Evolutionary conservation across 331 rosid species (phyloP).

Genomic region (Quercus lobata): DNA sequence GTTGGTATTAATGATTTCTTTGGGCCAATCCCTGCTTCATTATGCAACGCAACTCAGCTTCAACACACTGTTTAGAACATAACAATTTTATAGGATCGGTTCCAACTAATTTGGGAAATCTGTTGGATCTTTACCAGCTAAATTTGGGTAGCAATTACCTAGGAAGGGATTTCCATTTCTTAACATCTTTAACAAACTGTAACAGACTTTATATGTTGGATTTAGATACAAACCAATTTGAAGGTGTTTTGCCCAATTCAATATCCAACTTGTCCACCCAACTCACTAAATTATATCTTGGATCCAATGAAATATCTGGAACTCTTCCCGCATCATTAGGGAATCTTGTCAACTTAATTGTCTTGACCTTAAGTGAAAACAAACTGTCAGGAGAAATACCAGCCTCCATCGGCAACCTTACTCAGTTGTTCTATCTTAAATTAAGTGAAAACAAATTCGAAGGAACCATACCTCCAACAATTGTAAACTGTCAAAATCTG

Average conservation of each 20-base stretch:
- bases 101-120: constrained; percentile 12
- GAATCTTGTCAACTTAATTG: no score
- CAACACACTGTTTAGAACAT: not conserved
- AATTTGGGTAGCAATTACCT: fast-evolving
- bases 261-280: no score
- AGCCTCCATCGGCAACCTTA: constrained; percentile 38
- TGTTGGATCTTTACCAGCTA: fast-evolving
- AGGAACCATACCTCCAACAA: no score
- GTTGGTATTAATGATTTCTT: not conserved
- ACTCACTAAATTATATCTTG: fast-evolving
- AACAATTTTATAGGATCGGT: constrained; percentile 31
- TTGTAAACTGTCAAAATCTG: no score
- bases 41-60: constrained; percentile 34
- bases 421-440: not conserved
- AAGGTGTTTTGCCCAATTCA: no score
- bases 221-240: fast-evolving
- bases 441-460: not conserved
- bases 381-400: constrained; percentile 11
- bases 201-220: fast-evolving
- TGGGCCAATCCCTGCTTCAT: constrained; percentile 12
- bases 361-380: fast-evolving
- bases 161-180: no score
- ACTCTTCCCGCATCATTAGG: no score
- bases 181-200: no score
- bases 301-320: fast-evolving